Conservation (phyloP, 1,139 yeast genomes). For the Nadsonia commutata region DNA sequence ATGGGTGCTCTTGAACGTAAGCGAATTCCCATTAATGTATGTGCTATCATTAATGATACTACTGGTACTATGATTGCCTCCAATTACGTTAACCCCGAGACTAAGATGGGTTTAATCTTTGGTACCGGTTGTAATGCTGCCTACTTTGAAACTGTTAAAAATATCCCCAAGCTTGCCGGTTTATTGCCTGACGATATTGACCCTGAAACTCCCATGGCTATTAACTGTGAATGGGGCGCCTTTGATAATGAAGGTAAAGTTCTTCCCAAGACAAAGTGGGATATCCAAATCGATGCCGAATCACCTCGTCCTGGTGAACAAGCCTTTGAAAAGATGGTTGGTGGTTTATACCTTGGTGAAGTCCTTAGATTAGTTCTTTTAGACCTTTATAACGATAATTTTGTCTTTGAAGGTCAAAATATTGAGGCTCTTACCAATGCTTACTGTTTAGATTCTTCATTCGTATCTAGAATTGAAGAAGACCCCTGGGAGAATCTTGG, state of each 20-base stretch:
- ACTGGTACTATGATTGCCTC: constrained; percentile 97
- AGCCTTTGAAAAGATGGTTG: constrained; percentile 91
- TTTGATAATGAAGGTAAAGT: constrained; percentile 73
- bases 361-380: constrained; percentile 65
- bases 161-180: constrained; percentile 77
- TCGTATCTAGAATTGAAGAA: constrained; percentile 74
- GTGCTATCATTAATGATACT: constrained; percentile 91
- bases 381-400: constrained; percentile 51
- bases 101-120: constrained; percentile 89
- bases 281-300: constrained; percentile 60
- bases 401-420: constrained; percentile 59
- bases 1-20: constrained; percentile 53
- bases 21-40: constrained; percentile 67
- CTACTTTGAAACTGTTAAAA: constrained; percentile 62
- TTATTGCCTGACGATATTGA: constrained; percentile 47
- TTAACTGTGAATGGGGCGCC: constrained; percentile 97
- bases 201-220: constrained; percentile 68
- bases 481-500: constrained; percentile 80
- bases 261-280: constrained; percentile 85
- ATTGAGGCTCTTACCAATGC: constrained; percentile 14
- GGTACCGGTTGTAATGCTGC: constrained; percentile 98
- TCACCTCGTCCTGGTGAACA: constrained; percentile 97
- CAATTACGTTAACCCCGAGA: constrained; percentile 73
- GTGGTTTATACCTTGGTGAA: constrained; percentile 94
- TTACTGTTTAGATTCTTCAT: constrained; percentile 77